Conservation (phyloP, 495 filamentous ascomycete genomes). For the Xylaria grammica region DNA sequence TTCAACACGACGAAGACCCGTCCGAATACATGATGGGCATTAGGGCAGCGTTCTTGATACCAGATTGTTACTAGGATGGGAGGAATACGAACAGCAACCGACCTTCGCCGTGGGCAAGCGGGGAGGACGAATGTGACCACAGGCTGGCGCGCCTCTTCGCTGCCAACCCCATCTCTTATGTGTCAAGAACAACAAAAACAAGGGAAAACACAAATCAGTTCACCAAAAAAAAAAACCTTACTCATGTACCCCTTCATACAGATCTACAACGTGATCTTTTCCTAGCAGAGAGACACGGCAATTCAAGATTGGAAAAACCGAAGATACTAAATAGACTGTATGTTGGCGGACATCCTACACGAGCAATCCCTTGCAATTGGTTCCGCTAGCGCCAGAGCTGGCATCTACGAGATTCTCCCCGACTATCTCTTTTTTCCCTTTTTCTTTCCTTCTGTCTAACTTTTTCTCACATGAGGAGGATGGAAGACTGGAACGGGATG, state of each 20-base stretch:
- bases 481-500: background rate
- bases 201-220: constrained; percentile 15
- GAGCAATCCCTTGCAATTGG: constrained; percentile 26
- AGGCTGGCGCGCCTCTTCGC: constrained; percentile 43
- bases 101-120: constrained; percentile 25
- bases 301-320: constrained; percentile 17
- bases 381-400: constrained; percentile 34
- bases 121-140: constrained; percentile 37
- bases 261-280: constrained; percentile 20
- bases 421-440: constrained; percentile 3
- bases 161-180: constrained; percentile 37
- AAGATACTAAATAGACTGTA: constrained; percentile 28
- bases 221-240: constrained; percentile 19
- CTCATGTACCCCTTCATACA: constrained; percentile 5
- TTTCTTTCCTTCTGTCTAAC: constrained; percentile 11
- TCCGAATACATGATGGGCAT: constrained; percentile 29
- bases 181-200: constrained; percentile 26
- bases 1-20: constrained; percentile 29
- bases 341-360: constrained; percentile 16
- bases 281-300: constrained; percentile 18
- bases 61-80: constrained; percentile 29
- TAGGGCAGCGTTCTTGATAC: constrained; percentile 25
- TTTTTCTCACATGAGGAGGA: background rate
- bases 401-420: constrained; percentile 26
- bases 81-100: constrained; percentile 22